Evolutionary conservation across 1,139 yeast genomes (phyloP).

Genomic region (Yamadazyma mexicana): DNA sequence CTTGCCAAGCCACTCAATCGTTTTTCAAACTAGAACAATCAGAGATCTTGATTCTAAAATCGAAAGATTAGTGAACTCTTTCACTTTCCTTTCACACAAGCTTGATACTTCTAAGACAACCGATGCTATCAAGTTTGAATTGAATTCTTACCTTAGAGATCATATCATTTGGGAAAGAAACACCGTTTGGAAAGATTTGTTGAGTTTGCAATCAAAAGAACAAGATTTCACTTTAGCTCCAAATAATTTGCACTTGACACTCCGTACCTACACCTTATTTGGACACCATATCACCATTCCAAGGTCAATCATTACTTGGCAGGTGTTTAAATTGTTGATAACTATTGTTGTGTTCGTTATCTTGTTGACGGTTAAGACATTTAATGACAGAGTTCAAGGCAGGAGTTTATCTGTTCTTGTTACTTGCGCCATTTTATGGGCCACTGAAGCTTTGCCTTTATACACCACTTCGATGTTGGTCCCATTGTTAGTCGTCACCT

Average conservation of each 20-base stretch:
- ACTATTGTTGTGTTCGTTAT: slow-evolving; percentile 48
- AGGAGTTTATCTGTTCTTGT: slow-evolving; percentile 83
- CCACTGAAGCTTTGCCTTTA: slow-evolving; percentile 69
- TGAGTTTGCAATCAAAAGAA: slow-evolving; percentile 73
- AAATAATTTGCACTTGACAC: slow-evolving; percentile 21
- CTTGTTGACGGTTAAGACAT: slow-evolving; percentile 56
- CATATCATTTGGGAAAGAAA: slow-evolving; percentile 96
- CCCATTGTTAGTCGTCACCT: slow-evolving; percentile 57
- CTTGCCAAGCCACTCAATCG: slow-evolving; percentile 40
- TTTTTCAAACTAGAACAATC: slow-evolving; percentile 48
- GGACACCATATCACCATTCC: slow-evolving; percentile 27
- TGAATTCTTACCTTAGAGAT: slow-evolving; percentile 78
- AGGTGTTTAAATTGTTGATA: slow-evolving; percentile 43
- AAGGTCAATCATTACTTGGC: slow-evolving; percentile 30
- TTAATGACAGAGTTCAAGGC: slow-evolving; percentile 64
- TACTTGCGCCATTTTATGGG: slow-evolving; percentile 85
- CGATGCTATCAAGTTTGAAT: slow-evolving; percentile 61
- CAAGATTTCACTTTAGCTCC: slow-evolving; percentile 24
- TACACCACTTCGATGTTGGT: slow-evolving; percentile 66
- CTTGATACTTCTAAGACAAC: slow-evolving; percentile 30
- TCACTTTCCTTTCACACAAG: slow-evolving; percentile 41
- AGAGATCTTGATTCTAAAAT: slow-evolving; percentile 45
- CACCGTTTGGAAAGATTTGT: slow-evolving; percentile 96
- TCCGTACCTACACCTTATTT: slow-evolving; percentile 13
- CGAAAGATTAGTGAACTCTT: slow-evolving; percentile 49